These are phyloP conservation scores for Colletotrichum sansevieriae DNA, from an alignment of 2,329 filamentous ascomycete species.

Conservation along the genomic window DNA sequence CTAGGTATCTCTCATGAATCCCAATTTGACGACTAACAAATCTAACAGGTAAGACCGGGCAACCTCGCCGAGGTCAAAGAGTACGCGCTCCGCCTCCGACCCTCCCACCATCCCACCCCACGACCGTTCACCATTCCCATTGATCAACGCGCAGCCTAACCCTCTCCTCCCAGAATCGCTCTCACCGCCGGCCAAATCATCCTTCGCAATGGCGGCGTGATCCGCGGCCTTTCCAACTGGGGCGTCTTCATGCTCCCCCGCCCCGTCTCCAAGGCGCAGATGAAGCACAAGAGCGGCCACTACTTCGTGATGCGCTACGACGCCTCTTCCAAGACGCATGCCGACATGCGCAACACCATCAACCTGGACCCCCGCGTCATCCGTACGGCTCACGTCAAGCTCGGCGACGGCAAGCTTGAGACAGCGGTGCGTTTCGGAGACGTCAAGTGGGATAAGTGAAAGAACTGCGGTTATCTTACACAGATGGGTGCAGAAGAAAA, in stretches of 20 bases:
- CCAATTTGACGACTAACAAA: conserved; percentile 23
- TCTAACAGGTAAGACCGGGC: conserved; percentile 85
- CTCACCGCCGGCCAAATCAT: conserved; percentile 86
- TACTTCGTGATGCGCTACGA: conserved; percentile 99
- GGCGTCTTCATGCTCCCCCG: conserved; percentile 89
- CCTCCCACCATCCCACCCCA: conserved; percentile 31
- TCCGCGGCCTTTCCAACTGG: conserved; percentile 96
- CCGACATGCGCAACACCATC: conserved; percentile 80
- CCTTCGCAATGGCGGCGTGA: conserved; percentile 85
- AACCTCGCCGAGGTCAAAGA: conserved; percentile 94
- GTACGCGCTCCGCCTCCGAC: conserved; percentile 65
- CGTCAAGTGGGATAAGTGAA: conserved; percentile 60
- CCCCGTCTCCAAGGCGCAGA: conserved; percentile 83
- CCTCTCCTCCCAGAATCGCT: conserved; percentile 75
- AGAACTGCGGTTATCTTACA: conserved; percentile 22
- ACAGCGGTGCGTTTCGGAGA: conserved; percentile 64
- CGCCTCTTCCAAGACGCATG: conserved; percentile 78
- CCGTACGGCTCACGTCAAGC: conserved; percentile 85
- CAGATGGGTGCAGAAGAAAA: too few species aligned
- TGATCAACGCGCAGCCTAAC: conserved; percentile 11
- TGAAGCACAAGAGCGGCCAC: conserved; percentile 86
- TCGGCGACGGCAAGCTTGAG: conserved; percentile 74
- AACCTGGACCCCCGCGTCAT: conserved; percentile 92
- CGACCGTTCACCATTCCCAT: conserved; percentile 20
- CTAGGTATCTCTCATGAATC: not conserved